Evolutionary conservation across 768 basidiomycete genomes (phyloP).

Genomic region (Trametes punicea): DNA sequence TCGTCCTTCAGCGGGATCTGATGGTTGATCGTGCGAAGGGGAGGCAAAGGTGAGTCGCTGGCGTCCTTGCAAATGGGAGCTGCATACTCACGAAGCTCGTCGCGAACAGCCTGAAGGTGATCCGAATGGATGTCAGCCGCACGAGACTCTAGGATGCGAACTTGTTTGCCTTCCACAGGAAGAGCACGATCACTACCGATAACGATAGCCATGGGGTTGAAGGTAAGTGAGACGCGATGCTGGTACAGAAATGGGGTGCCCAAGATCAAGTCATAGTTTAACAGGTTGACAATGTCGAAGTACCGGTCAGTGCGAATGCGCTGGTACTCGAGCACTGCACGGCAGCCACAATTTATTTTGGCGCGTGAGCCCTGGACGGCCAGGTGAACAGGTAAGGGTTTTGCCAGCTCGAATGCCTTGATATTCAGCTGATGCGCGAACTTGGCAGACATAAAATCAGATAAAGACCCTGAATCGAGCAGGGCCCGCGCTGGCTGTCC

Average conservation of each 20-base stretch:
- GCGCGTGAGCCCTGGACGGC: conserved; percentile 32
- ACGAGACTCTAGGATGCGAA: neutral
- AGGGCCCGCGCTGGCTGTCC: conserved; percentile 17
- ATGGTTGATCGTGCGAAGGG: conserved; percentile 22
- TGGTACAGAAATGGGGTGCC: conserved; percentile 30
- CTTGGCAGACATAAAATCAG: conserved; percentile 32
- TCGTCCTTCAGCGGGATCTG: conserved; percentile 22
- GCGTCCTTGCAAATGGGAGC: conserved; percentile 14
- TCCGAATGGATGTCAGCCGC: conserved; percentile 8
- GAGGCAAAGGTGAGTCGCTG: conserved; percentile 11
- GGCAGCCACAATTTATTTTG: too few relatives aligned
- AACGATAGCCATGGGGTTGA: conserved; percentile 3
- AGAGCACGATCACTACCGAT: neutral
- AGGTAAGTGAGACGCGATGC: conserved; percentile 11
- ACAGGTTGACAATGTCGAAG: too few relatives aligned
- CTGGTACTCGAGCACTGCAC: too few relatives aligned
- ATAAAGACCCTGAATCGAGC: conserved; percentile 27
- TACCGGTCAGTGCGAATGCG: too few relatives aligned
- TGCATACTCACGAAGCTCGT: conserved; percentile 11
- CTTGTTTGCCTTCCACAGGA: neutral
- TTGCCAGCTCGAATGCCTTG: conserved; percentile 8
- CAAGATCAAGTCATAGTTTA: conserved; percentile 28
- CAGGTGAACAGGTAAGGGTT: conserved; percentile 29
- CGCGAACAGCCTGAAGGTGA: conserved; percentile 5
- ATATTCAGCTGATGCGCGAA: conserved; percentile 29